Conservation (phyloP, 257 asterid genomes). For the Nicotiana noctiflora region DNA sequence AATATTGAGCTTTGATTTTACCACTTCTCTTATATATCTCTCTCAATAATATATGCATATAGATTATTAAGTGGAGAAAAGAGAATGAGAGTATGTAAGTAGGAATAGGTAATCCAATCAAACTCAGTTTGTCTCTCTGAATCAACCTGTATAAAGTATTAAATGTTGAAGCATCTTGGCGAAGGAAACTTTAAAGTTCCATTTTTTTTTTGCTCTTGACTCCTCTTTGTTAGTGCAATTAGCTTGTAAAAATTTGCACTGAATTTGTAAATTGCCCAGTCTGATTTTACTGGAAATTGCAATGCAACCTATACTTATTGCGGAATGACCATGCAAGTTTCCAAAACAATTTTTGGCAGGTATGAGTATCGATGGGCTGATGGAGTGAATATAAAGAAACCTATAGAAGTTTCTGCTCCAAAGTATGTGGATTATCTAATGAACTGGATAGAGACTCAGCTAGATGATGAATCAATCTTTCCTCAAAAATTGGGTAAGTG, state of each 20-base stretch:
- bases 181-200: not conserved
- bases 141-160: not conserved
- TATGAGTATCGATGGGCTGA: slow-evolving; percentile 93
- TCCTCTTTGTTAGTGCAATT: not conserved
- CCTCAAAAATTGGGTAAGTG: slow-evolving; percentile 73
- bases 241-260: not conserved
- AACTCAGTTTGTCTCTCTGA: not conserved
- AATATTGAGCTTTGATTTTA: no score
- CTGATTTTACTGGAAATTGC: not conserved
- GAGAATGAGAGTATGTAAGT: not conserved
- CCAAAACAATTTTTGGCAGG: slow-evolving; percentile 22
- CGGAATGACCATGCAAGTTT: not conserved
- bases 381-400: slow-evolving; percentile 76
- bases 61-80: not conserved
- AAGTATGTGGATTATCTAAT: slow-evolving; percentile 81
- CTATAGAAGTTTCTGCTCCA: slow-evolving; percentile 85
- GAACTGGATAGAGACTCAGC: slow-evolving; percentile 86
- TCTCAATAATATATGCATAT: no score
- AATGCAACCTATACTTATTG: not conserved
- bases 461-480: slow-evolving; percentile 75
- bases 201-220: not conserved
- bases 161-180: not conserved
- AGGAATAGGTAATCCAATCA: not conserved
- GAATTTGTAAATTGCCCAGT: not conserved
- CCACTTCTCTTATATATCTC: no score